A percentile compares a stretch with the other conserved stretches of the same genome.
Evolutionary conservation across 176 grass and related monocot genomes (phyloP).

Genomic region (Triticum dicoccoides): DNA sequence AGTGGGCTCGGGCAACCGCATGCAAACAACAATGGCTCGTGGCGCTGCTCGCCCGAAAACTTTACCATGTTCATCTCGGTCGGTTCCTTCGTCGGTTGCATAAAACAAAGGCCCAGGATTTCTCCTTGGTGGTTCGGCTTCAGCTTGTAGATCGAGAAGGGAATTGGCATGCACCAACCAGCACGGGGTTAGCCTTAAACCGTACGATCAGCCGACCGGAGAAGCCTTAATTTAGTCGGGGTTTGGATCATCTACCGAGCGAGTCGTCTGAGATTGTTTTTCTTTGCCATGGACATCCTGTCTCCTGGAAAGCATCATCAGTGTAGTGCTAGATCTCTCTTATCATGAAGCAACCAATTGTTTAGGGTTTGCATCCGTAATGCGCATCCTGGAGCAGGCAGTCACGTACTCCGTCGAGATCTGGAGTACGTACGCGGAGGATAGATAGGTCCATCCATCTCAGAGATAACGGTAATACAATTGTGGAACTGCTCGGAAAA

Average conservation of each 20-base stretch:
- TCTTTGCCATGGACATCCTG: conserved; percentile 17
- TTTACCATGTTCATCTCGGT: not conserved
- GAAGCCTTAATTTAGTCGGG: not conserved
- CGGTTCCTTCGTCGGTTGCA: conserved; percentile 18
- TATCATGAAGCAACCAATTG: conserved; percentile 20
- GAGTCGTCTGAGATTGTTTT: not conserved
- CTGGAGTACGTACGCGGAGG: too few relatives aligned
- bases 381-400: not conserved
- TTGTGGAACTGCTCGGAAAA: too few relatives aligned
- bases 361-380: not conserved
- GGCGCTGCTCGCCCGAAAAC: not conserved
- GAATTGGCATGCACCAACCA: not conserved
- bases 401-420: too few relatives aligned
- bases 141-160: not conserved
- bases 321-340: conserved; percentile 17
- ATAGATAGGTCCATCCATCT: too few relatives aligned
- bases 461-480: too few relatives aligned
- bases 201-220: conserved; percentile 1
- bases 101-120: conserved; percentile 8
- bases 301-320: conserved; percentile 18
- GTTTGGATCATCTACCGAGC: conserved; percentile 16
- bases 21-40: conserved; percentile 39
- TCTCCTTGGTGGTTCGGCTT: not conserved
- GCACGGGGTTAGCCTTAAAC: not conserved
- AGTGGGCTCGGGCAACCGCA: conserved; percentile 37